Percentiles rank a stretch among this genome's conserved stretches.
These are phyloP conservation scores for Fraxinus sp. DNA, from an alignment of 305 asterid genomes.

Conservation along the genomic window DNA sequence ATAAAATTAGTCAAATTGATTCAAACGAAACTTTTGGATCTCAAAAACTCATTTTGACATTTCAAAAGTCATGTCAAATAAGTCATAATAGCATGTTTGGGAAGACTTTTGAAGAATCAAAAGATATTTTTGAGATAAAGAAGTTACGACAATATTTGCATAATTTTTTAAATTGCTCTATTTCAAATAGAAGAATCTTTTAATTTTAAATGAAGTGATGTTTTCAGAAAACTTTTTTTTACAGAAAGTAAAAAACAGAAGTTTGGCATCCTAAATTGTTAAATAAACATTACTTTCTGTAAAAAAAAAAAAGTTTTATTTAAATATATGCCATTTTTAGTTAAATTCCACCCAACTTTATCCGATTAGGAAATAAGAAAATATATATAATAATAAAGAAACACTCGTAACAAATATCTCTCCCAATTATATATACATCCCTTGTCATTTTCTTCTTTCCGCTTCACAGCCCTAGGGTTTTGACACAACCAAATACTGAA, in stretches of 20 bases:
- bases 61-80: no score
- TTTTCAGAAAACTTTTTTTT: no score
- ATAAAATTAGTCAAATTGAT: no score
- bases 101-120: background rate
- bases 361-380: background rate
- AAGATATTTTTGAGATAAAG: background rate
- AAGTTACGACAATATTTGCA: background rate
- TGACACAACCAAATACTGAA: conserved; percentile 27
- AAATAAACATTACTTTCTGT: background rate
- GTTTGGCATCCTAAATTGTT: background rate
- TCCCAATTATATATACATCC: background rate
- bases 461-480: conserved; percentile 34
- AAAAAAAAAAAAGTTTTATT: no score
- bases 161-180: background rate
- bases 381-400: background rate
- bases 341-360: background rate
- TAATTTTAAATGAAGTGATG: background rate
- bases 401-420: background rate
- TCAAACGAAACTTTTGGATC: no score
- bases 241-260: background rate
- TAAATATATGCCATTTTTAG: background rate
- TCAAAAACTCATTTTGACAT: no score
- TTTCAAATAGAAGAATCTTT: background rate
- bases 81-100: background rate
- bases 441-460: background rate